Evolutionary conservation across 768 basidiomycete genomes (phyloP).

Genomic region (Polyporus arcularius): DNA sequence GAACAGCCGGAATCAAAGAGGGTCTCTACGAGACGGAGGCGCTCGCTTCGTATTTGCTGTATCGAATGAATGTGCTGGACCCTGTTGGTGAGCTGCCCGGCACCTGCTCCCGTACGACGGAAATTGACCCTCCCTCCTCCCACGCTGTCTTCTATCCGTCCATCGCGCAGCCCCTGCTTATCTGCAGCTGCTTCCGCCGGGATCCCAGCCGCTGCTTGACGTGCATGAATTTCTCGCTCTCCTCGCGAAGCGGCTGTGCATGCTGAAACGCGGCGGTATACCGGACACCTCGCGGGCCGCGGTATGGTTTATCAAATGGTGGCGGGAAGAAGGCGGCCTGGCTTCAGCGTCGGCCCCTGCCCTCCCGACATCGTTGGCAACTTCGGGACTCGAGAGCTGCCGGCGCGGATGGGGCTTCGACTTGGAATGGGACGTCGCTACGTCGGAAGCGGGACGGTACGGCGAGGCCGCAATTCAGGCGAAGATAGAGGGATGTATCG

Average conservation of each 20-base stretch:
- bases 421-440: constrained; percentile 46
- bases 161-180: constrained; percentile 63
- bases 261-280: constrained; percentile 76
- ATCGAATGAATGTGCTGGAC: constrained; percentile 78
- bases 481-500: constrained; percentile 74
- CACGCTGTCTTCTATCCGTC: constrained; percentile 5
- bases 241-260: constrained; percentile 77
- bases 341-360: constrained; percentile 36
- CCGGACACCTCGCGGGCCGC: constrained; percentile 73
- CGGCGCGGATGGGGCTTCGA: constrained; percentile 85
- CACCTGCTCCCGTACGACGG: constrained; percentile 5
- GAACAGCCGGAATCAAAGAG: constrained; percentile 92
- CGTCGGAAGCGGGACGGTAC: constrained; percentile 21
- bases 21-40: constrained; percentile 84
- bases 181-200: constrained; percentile 57
- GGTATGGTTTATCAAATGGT: constrained; percentile 83
- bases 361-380: constrained; percentile 4
- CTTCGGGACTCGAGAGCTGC: constrained; percentile 14
- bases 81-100: constrained; percentile 55
- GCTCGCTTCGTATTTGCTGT: constrained; percentile 84
- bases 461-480: constrained; percentile 46
- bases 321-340: constrained; percentile 75
- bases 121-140: not conserved
- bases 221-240: constrained; percentile 64
- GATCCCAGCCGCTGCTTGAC: constrained; percentile 58